Conservation (phyloP, 306 rosid species). For the Citrullus mucosospermus region DNA sequence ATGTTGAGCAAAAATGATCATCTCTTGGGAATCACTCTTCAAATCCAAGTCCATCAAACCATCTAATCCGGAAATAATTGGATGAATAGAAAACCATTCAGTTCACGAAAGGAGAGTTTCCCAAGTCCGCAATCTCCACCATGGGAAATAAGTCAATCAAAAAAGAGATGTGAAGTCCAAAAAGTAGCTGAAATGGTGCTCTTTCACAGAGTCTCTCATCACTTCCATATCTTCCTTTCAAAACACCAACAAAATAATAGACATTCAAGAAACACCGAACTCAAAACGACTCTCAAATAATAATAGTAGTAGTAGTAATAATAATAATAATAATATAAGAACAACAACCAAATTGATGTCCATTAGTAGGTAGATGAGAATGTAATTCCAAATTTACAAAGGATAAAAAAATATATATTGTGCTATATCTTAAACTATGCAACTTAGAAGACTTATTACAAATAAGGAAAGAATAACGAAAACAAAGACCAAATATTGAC, state of each 20-base stretch:
- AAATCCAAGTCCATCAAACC: constrained; percentile 25
- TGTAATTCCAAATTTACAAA: not conserved
- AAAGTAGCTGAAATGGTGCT: not conserved
- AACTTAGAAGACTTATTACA: too few relatives aligned
- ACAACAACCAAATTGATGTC: not conserved
- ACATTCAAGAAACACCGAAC: not conserved
- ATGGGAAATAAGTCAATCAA: not conserved
- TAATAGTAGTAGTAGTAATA: too few relatives aligned
- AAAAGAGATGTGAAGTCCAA: not conserved
- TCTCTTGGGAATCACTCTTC: constrained; percentile 41
- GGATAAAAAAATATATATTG: too few relatives aligned
- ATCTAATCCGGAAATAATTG: constrained; percentile 47
- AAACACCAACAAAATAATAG: not conserved
- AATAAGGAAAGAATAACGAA: too few relatives aligned
- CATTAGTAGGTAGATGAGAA: not conserved
- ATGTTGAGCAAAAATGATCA: constrained; percentile 90
- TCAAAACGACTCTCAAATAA: not conserved
- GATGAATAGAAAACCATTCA: constrained; percentile 92
- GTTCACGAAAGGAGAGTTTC: constrained; percentile 65
- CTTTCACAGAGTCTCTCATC: not conserved
- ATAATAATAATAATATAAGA: not conserved
- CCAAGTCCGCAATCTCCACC: constrained; percentile 15
- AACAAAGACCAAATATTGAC: too few relatives aligned
- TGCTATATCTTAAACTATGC: too few relatives aligned
- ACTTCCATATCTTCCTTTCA: not conserved